Base-by-base conservation (phyloP, 73 alveolate genomes). In the Blepharisma stoltei region DNA sequence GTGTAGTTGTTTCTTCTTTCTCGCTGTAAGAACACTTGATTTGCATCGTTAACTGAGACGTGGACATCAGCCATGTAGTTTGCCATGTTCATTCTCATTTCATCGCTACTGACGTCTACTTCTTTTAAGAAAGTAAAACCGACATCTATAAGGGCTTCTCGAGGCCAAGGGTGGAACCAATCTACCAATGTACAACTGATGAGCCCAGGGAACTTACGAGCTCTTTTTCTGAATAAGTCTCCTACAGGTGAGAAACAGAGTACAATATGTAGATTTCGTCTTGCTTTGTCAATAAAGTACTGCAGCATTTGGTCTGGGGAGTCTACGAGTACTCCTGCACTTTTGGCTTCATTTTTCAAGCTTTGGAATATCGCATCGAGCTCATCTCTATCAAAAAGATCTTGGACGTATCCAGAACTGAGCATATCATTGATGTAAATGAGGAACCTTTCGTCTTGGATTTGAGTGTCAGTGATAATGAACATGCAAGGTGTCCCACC, bases 131-230 rank as follows among this genome's bases (percentile, higher is more conserved):
- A 95, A 71, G 96, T 85, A 76, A 86, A 90, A 6, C 99, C 97
- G 83, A 97, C 99, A 78, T 95, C 99, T 78, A 93, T 92, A 81
- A 97, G 83, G 44, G 99, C 99, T 83, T 94, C 97, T 81, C 92
- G 92, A 53, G 99, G 99, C 99, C 99, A 97, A 78, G 98, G 98
- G 88, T 96, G 99, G 99, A 96, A 97, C 99, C 99, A 97, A 89
- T 97, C 99, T 75, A 97, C 96, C 54, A 95, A 88, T 54, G 99
- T 95, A 79, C 99, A 93, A 79, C 95, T 92, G 81, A 97, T 95
- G 54, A 97, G 94, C 45, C 99, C 99, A 55, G 99, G 99, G 99
- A 97, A 97, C 89, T 97, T 96, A 82, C 99, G 92, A 67, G 99
- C 99, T 85, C 99, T 95, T 76, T 95, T 90, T 89, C 99, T 94